Evolutionary conservation across 768 basidiomycete species (phyloP).

Genomic region (Hysterangium stoloniferum): DNA sequence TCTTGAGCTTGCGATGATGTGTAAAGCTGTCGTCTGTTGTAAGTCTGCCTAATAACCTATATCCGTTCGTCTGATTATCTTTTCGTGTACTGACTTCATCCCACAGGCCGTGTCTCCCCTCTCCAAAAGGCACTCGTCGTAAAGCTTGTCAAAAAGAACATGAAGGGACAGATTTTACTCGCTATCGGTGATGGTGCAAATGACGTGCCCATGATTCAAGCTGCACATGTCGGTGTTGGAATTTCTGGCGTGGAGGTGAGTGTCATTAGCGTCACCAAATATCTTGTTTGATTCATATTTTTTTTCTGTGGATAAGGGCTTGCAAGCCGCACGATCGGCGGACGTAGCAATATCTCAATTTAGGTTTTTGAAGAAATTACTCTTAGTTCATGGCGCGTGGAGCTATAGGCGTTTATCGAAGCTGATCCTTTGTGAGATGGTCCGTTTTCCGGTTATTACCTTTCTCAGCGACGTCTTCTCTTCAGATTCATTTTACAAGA

Average conservation of each 20-base stretch:
- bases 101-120: conserved; percentile 87
- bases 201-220: conserved; percentile 99
- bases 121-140: conserved; percentile 96
- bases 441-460: not conserved
- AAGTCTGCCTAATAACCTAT: conserved; percentile 22
- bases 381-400: conserved; percentile 98
- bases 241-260: conserved; percentile 93
- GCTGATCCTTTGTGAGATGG: conserved; percentile 83
- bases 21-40: conserved; percentile 99
- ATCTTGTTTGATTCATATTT: not conserved
- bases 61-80: not conserved
- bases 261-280: not conserved
- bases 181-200: conserved; percentile 98
- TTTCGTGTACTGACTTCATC: conserved; percentile 9
- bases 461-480: conserved; percentile 9
- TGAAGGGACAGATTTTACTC: conserved; percentile 84
- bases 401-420: conserved; percentile 94
- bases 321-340: conserved; percentile 96
- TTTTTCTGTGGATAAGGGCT: conserved; percentile 51
- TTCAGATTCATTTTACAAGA: conserved; percentile 99
- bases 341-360: conserved; percentile 99
- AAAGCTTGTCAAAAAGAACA: conserved; percentile 97
- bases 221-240: conserved; percentile 94
- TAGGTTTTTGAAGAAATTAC: conserved; percentile 85
- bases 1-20: conserved; percentile 93